Conservation (phyloP, 176 grass and related monocot genomes). For the Dactylis glomerata region DNA sequence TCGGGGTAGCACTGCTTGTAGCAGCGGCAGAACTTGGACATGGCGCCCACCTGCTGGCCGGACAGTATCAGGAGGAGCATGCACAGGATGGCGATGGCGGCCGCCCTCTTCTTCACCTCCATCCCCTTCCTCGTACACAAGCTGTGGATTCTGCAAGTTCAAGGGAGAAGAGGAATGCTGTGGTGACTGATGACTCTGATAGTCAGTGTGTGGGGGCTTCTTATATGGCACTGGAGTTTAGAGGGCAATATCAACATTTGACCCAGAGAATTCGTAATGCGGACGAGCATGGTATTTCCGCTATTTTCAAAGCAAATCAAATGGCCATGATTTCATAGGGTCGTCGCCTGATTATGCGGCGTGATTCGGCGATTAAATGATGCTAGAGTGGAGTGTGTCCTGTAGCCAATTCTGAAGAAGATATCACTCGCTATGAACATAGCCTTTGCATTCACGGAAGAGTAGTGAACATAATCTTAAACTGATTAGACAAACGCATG, state of each 20-base stretch:
- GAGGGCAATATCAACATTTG: not conserved
- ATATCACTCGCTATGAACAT: not conserved
- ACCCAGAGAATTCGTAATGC: not conserved
- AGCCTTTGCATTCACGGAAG: too few relatives aligned
- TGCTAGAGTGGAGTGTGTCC: not conserved
- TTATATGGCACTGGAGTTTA: not conserved
- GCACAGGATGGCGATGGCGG: not conserved
- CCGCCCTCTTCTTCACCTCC: not conserved
- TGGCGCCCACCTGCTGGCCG: not conserved
- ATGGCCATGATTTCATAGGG: rapidly evolving
- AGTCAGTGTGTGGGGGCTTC: not conserved
- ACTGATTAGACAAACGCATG: not conserved
- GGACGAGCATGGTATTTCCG: not conserved
- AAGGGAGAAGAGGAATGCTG: too few relatives aligned
- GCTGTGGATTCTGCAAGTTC: too few relatives aligned
- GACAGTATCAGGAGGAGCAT: not conserved
- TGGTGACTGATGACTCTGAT: not conserved
- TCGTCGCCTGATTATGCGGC: not conserved
- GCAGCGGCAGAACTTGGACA: not conserved
- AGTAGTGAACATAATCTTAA: too few relatives aligned
- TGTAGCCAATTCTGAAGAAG: not conserved
- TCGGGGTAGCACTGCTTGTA: not conserved
- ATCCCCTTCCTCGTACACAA: not conserved
- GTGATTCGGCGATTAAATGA: not conserved
- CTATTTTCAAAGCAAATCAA: not conserved